Evolutionary conservation across 164 flowering plant genomes (phyloP).

Genomic region (Umbellularia californica): DNA sequence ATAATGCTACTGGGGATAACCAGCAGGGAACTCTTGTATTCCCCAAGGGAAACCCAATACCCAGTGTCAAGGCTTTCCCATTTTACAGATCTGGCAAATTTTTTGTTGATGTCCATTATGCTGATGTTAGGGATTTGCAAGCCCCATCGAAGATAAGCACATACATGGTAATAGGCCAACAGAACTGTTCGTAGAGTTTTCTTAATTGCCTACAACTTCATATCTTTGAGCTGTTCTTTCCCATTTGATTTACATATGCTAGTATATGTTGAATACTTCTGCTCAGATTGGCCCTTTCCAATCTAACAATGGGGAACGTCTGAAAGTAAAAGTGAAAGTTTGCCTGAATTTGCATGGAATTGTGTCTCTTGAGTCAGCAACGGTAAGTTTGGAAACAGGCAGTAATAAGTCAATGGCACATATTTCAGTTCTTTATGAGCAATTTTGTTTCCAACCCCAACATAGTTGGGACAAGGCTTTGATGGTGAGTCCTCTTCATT

Average conservation of each 20-base stretch:
- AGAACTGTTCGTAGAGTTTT: not conserved
- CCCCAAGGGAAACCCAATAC: slow-evolving; percentile 75
- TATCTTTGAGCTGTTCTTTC: not conserved
- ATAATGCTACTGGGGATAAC: slow-evolving; percentile 50
- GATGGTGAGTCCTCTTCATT: slow-evolving; percentile 5
- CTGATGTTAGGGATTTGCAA: slow-evolving; percentile 56
- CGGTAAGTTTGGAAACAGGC: slow-evolving; percentile 41
- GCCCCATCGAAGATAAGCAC: slow-evolving; percentile 75
- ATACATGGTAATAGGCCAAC: slow-evolving; percentile 46
- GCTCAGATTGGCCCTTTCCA: slow-evolving; percentile 70
- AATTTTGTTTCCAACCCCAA: not conserved
- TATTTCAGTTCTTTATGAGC: not conserved
- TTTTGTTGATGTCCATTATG: slow-evolving; percentile 64
- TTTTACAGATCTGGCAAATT: slow-evolving; percentile 63
- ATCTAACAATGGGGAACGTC: slow-evolving; percentile 55
- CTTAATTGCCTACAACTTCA: not conserved
- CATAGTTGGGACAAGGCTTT: too few species aligned
- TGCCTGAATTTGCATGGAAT: slow-evolving; percentile 81
- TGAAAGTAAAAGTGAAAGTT: slow-evolving; percentile 77
- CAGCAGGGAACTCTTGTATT: slow-evolving; percentile 65
- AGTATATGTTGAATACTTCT: not conserved
- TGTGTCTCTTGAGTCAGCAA: slow-evolving; percentile 83
- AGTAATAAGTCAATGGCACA: too few species aligned
- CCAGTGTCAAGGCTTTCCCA: slow-evolving; percentile 80
- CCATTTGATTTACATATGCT: not conserved